Base-by-base conservation (phyloP, 257 asterid genomes). In the Nemophila menziesii region DNA sequence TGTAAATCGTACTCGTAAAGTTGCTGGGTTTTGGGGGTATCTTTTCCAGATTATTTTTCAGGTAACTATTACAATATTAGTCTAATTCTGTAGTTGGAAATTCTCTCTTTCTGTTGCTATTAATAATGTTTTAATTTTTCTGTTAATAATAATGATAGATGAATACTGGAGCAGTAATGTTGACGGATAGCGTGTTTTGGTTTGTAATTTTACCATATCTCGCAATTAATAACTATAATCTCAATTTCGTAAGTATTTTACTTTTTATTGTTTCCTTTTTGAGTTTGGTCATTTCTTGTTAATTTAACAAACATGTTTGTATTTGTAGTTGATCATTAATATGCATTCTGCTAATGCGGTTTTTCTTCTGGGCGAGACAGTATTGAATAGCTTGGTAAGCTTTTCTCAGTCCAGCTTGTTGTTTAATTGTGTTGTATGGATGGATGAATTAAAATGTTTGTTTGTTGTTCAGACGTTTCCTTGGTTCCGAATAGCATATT, bases 91-190 rank as follows among this genome's bases (percentile, higher is more conserved):
- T 24, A 9, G 4, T 24, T 9, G 33, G 33, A 4, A 24, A 24
- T 9, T 9, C 6, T 4, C 4, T 24, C 33, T 4, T 24, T 24
- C 9, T 4, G 33, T 24, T 24, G 33, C 9, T 4, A 24, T 9
- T 24, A 24, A 4, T 4, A 24, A 24, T 24, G 33, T 24, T 29
- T 29, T 10, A 33, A 29, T 14, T 5, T 8, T 37, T 13, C 14
- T 9, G 15, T 8, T 57, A 17, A 56, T 17, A 38, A 4, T 36
- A 20, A 48, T 20, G 33, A 10, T 36, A 89, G 97, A 84, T 84
- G 93, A 89, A 78, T 64, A 95, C 95, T 44, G 97, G 97, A 45
- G 97, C 97, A 55, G 95, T 80, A 46, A 49, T 77, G 57, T 76
- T 89, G 58, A 89, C 95, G 13, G 97, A 89, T 15, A 64, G 79